Conservation (phyloP, 2,329 filamentous ascomycete species). For the Aurifilum marmelostoma region DNA sequence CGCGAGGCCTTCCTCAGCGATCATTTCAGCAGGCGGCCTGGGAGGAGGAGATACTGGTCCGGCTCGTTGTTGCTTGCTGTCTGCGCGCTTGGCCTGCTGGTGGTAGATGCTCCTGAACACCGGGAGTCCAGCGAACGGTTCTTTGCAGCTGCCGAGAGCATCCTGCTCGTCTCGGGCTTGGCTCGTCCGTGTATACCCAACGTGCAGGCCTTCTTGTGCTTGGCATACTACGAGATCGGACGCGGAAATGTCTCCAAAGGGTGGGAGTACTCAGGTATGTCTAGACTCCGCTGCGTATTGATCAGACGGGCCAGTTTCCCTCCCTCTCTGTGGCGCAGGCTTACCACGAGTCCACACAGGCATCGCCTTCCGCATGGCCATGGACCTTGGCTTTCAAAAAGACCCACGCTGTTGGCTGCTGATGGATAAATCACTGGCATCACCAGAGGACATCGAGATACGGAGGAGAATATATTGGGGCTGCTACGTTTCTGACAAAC, state of each 20-base stretch:
- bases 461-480: conserved; percentile 38
- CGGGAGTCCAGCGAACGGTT: conserved; percentile 30
- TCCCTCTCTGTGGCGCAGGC: conserved; percentile 31
- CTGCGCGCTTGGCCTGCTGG: conserved; percentile 34
- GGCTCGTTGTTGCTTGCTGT: conserved; percentile 32
- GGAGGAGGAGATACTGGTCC: conserved; percentile 37
- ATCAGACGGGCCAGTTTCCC: conserved; percentile 26
- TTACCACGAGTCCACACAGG: conserved; percentile 34
- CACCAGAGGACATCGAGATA: conserved; percentile 35
- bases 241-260: conserved; percentile 36
- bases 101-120: conserved; percentile 27
- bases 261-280: conserved; percentile 35
- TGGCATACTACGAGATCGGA: conserved; percentile 37
- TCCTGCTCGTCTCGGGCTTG: conserved; percentile 34
- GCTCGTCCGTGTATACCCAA: conserved; percentile 32
- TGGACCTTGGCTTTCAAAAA: conserved; percentile 37
- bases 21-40: conserved; percentile 27
- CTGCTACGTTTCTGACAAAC: conserved; percentile 37
- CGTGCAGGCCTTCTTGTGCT: conserved; percentile 35
- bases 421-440: conserved; percentile 31
- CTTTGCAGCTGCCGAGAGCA: conserved; percentile 34
- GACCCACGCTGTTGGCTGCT: conserved; percentile 34
- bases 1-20: conserved; percentile 37
- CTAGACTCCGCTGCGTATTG: neutral
- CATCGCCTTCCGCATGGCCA: conserved; percentile 38